Base-by-base conservation (phyloP, 83 land plant species). In the Picea mariana region DNA sequence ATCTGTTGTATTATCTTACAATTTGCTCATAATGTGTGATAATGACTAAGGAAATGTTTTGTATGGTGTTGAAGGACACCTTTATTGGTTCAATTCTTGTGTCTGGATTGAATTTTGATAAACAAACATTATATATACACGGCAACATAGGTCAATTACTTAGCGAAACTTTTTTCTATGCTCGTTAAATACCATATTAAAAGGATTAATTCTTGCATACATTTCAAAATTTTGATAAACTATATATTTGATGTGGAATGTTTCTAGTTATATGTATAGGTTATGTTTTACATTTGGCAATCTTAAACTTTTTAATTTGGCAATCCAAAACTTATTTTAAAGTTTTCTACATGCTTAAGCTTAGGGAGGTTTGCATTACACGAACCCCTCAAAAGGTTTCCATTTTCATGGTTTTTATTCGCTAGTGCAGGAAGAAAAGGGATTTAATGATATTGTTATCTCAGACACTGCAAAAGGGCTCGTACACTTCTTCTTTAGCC, bases 401-500 rank as follows among this genome's bases (percentile, higher is more conserved):
- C 58, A 52, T 11, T 55, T 55, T 55, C 58, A 55, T 55, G 58
- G 12, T 1, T 55, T 55, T 12, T 55, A 2, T 55, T 55, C 58
- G 15, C 58, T 55, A 55, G 13, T 55, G 58, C 89, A 97, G 99
- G 99, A 97, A 80, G 85, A 84, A 64, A 80, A 83, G 67, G 81
- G 66, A 0, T 95, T 94, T 65, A 80, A 81, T 47, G 90, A 91
- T 23, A 80, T 92, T 42, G 85, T 95, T 21, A 26, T 90, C 44
- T 88, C 93, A 67, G 88, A 84, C 75, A 92, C 95, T 17, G 80
- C 97, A 59, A 93, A 83, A 77, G 91, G 92, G 31, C 93, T 97
- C 27, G 89, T 93, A 47, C 97, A 97, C 83, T 82, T 87, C 52
- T 97, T 97, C 83, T 95, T 97, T 84, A 87, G 93, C 52, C 97